Percentiles rank a stretch among this genome's conserved stretches.
phyloP scores from a whole-genome alignment of 2,329 filamentous ascomycete species.

The Arthrobotrys iridis region DNA sequence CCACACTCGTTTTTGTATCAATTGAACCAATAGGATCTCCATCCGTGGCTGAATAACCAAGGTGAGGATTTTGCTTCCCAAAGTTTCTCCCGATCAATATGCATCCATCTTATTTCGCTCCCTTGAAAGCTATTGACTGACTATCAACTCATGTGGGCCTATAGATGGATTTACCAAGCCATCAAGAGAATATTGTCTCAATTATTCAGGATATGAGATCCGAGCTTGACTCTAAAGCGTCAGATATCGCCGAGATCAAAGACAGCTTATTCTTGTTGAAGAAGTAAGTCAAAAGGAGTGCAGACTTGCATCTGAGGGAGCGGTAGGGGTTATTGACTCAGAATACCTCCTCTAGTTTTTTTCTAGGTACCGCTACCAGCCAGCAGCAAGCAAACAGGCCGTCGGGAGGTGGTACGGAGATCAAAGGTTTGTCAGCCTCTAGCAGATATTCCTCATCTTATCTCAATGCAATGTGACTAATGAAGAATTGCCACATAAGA shows the following conservation, averaged over 20 bases:
- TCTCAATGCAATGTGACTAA: background rate
- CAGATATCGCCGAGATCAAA: slow-evolving; percentile 44
- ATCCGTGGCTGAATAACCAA: background rate
- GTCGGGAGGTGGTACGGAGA: background rate
- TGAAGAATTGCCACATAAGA: slow-evolving; percentile 1
- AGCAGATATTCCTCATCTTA: background rate
- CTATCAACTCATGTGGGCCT: background rate
- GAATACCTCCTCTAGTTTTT: slow-evolving; percentile 6
- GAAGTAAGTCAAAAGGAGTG: slow-evolving; percentile 8
- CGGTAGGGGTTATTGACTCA: background rate
- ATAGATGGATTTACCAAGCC: slow-evolving; percentile 30
- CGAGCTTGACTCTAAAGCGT: slow-evolving; percentile 29
- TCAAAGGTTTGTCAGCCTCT: slow-evolving; percentile 17
- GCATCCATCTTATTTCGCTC: background rate
- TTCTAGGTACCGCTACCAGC: background rate
- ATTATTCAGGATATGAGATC: slow-evolving; percentile 28
- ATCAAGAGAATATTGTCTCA: slow-evolving; percentile 13
- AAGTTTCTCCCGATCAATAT: background rate
- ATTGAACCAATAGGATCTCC: background rate
- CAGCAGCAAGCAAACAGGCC: background rate
- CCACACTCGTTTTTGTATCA: background rate
- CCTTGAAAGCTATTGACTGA: slow-evolving; percentile 1
- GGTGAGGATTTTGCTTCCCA: background rate
- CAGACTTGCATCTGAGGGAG: background rate
- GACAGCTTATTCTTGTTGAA: background rate